Percentiles rank a stretch among this genome's conserved stretches.
Evolutionary conservation across 1,139 yeast genomes (phyloP).

Genomic region (Kurtzmaniella quercitrusa): DNA sequence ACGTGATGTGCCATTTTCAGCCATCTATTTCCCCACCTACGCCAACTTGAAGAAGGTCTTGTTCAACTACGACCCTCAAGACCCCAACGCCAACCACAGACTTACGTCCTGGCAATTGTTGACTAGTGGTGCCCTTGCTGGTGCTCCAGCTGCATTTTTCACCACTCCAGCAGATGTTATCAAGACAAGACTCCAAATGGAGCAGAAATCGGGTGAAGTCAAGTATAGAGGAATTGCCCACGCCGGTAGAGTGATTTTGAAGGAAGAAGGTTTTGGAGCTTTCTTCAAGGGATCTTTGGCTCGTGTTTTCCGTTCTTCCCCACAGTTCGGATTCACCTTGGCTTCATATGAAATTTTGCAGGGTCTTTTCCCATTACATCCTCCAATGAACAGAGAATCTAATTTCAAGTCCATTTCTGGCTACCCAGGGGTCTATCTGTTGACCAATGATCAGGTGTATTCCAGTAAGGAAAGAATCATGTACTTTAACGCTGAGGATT

Average conservation of each 20-base stretch:
- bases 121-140: conserved; percentile 90
- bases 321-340: conserved; percentile 95
- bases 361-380: conserved; percentile 42
- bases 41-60: conserved; percentile 83
- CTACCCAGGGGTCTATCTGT: conserved; percentile 45
- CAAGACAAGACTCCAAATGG: conserved; percentile 91
- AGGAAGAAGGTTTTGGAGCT: conserved; percentile 73
- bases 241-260: conserved; percentile 68
- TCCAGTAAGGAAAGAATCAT: conserved; percentile 37
- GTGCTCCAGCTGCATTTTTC: conserved; percentile 95
- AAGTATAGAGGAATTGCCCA: conserved; percentile 72
- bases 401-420: conserved; percentile 44
- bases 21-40: conserved; percentile 95
- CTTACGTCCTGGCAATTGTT: conserved; percentile 81
- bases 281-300: conserved; percentile 97
- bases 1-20: conserved; percentile 96
- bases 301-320: conserved; percentile 90
- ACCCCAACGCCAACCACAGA: conserved; percentile 43
- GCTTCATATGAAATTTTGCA: conserved; percentile 90
- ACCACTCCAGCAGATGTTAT: conserved; percentile 97
- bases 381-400: conserved; percentile 43
- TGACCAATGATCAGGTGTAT: conserved; percentile 45
- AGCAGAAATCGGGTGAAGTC: conserved; percentile 71
- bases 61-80: conserved; percentile 77
- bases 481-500: conserved; percentile 27